Percentiles rank a stretch among this genome's conserved stretches.
Evolutionary conservation across 192 early-diverging fungal species (phyloP).

Genomic region (Podila horticola): DNA sequence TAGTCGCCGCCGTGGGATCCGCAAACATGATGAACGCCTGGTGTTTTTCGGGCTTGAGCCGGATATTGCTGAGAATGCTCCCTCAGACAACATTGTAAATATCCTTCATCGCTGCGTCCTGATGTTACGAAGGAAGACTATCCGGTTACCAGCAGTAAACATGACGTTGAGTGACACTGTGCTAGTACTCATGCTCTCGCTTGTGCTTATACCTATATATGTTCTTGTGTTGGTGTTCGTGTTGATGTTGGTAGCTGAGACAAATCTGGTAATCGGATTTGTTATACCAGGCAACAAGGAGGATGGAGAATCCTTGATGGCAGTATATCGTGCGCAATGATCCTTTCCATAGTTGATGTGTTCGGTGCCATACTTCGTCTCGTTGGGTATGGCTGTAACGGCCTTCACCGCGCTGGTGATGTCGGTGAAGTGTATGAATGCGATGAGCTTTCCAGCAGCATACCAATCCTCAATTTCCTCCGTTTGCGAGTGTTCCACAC

Average conservation of each 20-base stretch:
- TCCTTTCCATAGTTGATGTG: slow-evolving; percentile 84
- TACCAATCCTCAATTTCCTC: slow-evolving; percentile 70
- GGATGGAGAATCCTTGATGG: slow-evolving; percentile 6
- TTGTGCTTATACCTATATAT: background rate
- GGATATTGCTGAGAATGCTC: slow-evolving; percentile 68
- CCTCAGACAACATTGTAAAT: slow-evolving; percentile 86
- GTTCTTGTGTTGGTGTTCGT: background rate
- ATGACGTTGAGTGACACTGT: background rate
- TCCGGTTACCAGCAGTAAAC: slow-evolving; percentile 59
- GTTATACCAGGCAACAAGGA: background rate
- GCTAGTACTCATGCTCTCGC: background rate
- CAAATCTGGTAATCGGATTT: background rate
- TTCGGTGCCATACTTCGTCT: slow-evolving; percentile 64
- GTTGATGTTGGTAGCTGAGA: slow-evolving; percentile 2
- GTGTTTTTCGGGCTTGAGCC: slow-evolving; percentile 77
- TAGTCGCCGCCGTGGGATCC: slow-evolving; percentile 66
- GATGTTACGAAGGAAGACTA: slow-evolving; percentile 82
- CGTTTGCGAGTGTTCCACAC: slow-evolving; percentile 66
- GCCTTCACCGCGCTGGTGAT: slow-evolving; percentile 76
- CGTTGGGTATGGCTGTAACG: slow-evolving; percentile 64
- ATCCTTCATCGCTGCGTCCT: slow-evolving; percentile 77
- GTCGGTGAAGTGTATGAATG: slow-evolving; percentile 80
- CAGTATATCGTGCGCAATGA: slow-evolving; percentile 63
- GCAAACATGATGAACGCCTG: slow-evolving; percentile 80
- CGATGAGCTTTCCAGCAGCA: slow-evolving; percentile 76